Conservation (phyloP, 768 basidiomycete species). For the Crassisporium funariophilum region DNA sequence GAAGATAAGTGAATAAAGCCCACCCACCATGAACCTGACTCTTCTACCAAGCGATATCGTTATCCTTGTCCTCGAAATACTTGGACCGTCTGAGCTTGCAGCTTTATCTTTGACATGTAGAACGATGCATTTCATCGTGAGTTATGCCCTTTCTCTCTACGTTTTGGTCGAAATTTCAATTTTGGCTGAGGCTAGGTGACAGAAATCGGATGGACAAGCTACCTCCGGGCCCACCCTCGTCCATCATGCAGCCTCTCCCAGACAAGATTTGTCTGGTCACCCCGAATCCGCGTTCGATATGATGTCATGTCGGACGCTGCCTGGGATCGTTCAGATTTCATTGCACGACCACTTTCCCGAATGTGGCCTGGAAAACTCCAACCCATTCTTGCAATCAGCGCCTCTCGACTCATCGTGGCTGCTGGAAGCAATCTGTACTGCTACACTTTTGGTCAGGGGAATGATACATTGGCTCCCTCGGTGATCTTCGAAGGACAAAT, state of each 20-base stretch:
- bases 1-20: background rate
- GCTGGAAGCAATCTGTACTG: conserved; percentile 60
- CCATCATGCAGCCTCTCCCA: conserved; percentile 54
- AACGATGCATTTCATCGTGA: conserved; percentile 45
- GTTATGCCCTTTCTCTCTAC: conserved; percentile 18
- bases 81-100: conserved; percentile 45
- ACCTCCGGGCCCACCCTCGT: conserved; percentile 52
- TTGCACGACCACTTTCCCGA: conserved; percentile 65
- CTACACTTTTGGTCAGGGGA: conserved; percentile 47
- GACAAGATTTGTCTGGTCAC: conserved; percentile 45
- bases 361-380: conserved; percentile 60
- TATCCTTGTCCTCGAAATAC: conserved; percentile 50
- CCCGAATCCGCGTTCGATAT: conserved; percentile 48
- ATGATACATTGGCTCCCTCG: conserved; percentile 38
- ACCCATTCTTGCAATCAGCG: conserved; percentile 57
- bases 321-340: conserved; percentile 53
- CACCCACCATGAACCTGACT: conserved; percentile 27
- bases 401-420: conserved; percentile 59
- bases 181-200: conserved; percentile 47
- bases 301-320: conserved; percentile 52
- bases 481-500: conserved; percentile 50
- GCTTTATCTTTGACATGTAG: conserved; percentile 43
- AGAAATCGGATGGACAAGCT: conserved; percentile 60
- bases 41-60: conserved; percentile 58
- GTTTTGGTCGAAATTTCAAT: conserved; percentile 4